Evolutionary conservation across 305 asterid species (phyloP).

Genomic region (Solanum hybrid): DNA sequence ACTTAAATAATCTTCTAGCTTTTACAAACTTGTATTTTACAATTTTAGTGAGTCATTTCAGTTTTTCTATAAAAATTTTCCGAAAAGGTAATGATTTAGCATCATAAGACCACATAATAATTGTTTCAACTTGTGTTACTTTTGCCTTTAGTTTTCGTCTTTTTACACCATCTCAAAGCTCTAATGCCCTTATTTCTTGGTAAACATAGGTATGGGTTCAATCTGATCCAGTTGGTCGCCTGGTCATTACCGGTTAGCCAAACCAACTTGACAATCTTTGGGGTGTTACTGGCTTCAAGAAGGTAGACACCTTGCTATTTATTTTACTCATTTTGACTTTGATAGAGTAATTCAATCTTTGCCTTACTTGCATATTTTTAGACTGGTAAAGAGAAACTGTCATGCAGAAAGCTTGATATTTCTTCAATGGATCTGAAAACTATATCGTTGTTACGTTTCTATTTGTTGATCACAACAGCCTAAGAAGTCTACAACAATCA

Average conservation of each 20-base stretch:
- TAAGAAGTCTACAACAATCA: not conserved
- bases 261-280: slow-evolving; percentile 83
- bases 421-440: not conserved
- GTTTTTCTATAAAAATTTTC: not conserved
- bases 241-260: slow-evolving; percentile 82
- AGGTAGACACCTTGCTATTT: slow-evolving; percentile 28
- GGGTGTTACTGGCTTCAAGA: slow-evolving; percentile 81
- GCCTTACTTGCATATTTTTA: not conserved
- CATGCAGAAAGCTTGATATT: not conserved
- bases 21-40: not conserved
- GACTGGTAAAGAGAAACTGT: not conserved
- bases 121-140: not conserved
- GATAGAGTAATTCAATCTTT: not conserved
- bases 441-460: not conserved
- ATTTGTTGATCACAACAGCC: no score
- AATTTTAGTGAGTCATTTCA: not conserved
- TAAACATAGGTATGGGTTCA: slow-evolving; percentile 67
- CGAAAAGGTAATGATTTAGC: no score
- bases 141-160: not conserved
- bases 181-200: not conserved
- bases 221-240: slow-evolving; percentile 80
- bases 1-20: not conserved
- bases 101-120: not conserved
- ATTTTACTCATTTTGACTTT: not conserved
- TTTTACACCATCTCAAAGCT: not conserved